Evolutionary conservation across 331 rosid species (phyloP).

Genomic region (Phaseolus coccineus): DNA sequence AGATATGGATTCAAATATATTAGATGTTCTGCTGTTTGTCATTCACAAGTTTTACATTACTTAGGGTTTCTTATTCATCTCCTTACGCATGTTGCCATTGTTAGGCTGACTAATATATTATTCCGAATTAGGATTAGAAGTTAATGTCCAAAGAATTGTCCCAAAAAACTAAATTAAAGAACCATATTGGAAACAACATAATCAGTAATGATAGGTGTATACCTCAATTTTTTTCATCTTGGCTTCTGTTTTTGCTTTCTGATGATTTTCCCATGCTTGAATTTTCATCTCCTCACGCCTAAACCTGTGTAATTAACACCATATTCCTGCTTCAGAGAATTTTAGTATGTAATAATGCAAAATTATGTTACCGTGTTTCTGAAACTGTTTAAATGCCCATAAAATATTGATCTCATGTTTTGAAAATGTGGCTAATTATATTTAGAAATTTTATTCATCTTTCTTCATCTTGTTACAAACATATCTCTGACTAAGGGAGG

Average conservation of each 20-base stretch:
- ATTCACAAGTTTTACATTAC: not conserved
- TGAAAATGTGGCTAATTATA: slow-evolving; percentile 11
- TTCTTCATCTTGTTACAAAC: not conserved
- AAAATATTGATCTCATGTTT: slow-evolving; percentile 15
- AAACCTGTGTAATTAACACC: slow-evolving; percentile 67
- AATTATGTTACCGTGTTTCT: slow-evolving; percentile 18
- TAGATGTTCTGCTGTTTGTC: not conserved
- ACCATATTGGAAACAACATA: slow-evolving; percentile 17
- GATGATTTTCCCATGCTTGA: slow-evolving; percentile 96
- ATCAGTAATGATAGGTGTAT: slow-evolving; percentile 25
- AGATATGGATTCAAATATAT: not conserved
- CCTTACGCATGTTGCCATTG: slow-evolving; percentile 4
- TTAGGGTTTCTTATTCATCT: slow-evolving; percentile 4
- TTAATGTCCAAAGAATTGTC: not conserved
- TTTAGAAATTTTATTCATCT: slow-evolving; percentile 10
- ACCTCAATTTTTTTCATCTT: slow-evolving; percentile 96
- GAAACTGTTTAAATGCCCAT: slow-evolving; percentile 31
- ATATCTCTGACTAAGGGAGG: not conserved
- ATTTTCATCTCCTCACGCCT: slow-evolving; percentile 96
- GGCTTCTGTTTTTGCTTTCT: slow-evolving; percentile 96
- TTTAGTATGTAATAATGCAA: slow-evolving; percentile 19
- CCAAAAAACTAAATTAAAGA: slow-evolving; percentile 28
- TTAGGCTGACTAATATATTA: not conserved
- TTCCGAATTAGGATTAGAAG: slow-evolving; percentile 24
- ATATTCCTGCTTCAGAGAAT: slow-evolving; percentile 41